Evolutionary conservation across 2,329 filamentous ascomycete species (phyloP).

Genomic region (Aspergillus pseudoterreus): DNA sequence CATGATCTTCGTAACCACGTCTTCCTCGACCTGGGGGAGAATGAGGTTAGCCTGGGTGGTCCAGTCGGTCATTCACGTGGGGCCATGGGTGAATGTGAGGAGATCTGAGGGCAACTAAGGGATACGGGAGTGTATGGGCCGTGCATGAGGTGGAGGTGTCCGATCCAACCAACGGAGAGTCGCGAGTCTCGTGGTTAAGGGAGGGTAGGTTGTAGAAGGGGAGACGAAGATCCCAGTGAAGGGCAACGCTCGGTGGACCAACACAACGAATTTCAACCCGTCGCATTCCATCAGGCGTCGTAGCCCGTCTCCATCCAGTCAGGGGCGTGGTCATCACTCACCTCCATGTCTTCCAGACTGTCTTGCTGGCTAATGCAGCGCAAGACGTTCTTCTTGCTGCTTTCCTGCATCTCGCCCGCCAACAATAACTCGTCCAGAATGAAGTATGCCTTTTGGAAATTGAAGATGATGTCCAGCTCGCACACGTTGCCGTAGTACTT

Average conservation of each 20-base stretch:
- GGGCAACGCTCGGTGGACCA: too few species aligned
- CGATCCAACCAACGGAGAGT: too few species aligned
- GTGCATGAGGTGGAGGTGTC: too few species aligned
- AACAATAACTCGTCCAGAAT: slow-evolving; percentile 95
- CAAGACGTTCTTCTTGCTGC: slow-evolving; percentile 98
- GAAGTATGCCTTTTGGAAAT: slow-evolving; percentile 99
- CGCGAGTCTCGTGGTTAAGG: too few species aligned
- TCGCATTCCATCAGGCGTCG: too few species aligned
- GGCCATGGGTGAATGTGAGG: not conserved
- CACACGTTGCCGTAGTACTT: slow-evolving; percentile 99
- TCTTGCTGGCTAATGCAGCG: slow-evolving; percentile 96
- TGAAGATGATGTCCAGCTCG: slow-evolving; percentile 99
- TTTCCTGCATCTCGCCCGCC: slow-evolving; percentile 96
- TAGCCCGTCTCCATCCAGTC: not conserved
- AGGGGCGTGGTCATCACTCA: slow-evolving; percentile 51
- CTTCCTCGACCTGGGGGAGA: slow-evolving; percentile 72
- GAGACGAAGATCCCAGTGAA: too few species aligned
- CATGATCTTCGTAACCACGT: slow-evolving; percentile 82
- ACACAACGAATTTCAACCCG: too few species aligned
- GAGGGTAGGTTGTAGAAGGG: too few species aligned
- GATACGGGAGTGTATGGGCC: too few species aligned
- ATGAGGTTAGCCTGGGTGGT: slow-evolving; percentile 37
- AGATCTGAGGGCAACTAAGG: not conserved
- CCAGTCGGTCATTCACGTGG: not conserved
- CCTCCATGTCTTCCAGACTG: slow-evolving; percentile 98